Evolutionary conservation across 2,329 filamentous ascomycete genomes (phyloP), one percentile per base, ranked within the genome.

Genomic region (Massarina eburnea): DNA sequence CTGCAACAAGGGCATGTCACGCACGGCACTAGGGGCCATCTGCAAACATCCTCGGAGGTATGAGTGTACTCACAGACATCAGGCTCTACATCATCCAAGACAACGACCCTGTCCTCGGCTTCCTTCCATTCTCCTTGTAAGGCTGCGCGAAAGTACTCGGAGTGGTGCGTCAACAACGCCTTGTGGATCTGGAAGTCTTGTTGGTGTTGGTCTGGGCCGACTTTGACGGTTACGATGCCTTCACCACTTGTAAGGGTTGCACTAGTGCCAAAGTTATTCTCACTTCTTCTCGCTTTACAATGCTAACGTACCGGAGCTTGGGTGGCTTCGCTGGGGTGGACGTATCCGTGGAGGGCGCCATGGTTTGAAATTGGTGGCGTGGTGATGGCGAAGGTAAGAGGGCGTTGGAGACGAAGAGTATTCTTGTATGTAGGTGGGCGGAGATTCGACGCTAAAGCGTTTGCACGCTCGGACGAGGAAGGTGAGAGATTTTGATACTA

Each of bases 101-200:
- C 26, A 9, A 60, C 40, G 2, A 38, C 22, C 32, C 44, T 54
- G 3, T 54, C 45, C 22, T 45, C 26, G 20, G 45, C 45, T 18
- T 58, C 55, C 19, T 52, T 54, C 45, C 54, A 58, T 2, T 24
- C 27, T 8, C 53, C 45, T 8, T 29, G 29, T 5, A 58, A 32
- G 3, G 55, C 54, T 1, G 45, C 49, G 9, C 44, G 35, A 29
- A 57, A 60, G 37, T 53, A 59, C 1, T 45, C 50, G 0, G 52
- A 55, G 15, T 53, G 43, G 9, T 49, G 33, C 4, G 17, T 29
- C 0, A 61, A 36, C 1, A 57, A 15, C 3, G 24, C 40, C 24
- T 51, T 49, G 39, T 59, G 54, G 4, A 54, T 32, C 19, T 54
- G 49, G 6, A 53, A 32, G 7, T 44, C 33, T 33, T 49, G 52